Percentiles rank a stretch among this genome's conserved stretches.
Evolutionary conservation across 2,329 filamentous ascomycete species (phyloP).

Genomic region (Fusarium multiceps): DNA sequence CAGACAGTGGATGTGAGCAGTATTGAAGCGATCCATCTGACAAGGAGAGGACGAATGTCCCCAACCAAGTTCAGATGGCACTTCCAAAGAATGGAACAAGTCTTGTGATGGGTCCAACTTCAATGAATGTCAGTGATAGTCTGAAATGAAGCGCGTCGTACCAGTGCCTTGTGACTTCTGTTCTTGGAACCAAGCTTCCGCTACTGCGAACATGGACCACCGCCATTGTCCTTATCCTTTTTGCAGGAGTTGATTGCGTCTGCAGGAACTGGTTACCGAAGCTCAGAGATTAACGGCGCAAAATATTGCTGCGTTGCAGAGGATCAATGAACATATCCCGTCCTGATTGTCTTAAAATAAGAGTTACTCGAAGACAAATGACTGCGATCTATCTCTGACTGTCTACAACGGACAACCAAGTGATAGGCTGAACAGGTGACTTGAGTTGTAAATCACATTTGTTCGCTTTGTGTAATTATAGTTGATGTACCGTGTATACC

Average conservation of each 20-base stretch:
- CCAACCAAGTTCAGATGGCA: background rate
- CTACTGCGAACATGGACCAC: background rate
- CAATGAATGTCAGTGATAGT: background rate
- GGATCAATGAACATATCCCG: too few relatives aligned
- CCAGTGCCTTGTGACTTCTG: background rate
- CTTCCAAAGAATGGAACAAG: background rate
- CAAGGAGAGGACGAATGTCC: accelerated
- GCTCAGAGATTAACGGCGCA: too few relatives aligned
- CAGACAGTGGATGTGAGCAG: background rate
- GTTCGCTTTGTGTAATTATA: too few relatives aligned
- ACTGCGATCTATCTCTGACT: background rate
- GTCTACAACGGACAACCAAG: background rate
- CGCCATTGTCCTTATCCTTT: too few relatives aligned
- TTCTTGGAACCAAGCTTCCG: accelerated
- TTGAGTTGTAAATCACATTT: background rate
- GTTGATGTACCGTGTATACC: too few relatives aligned
- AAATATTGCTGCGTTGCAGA: too few relatives aligned
- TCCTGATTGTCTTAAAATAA: too few relatives aligned
- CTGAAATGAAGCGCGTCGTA: accelerated
- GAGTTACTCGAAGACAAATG: background rate
- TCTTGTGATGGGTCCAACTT: background rate
- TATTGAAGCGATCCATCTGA: background rate
- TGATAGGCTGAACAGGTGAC: background rate
- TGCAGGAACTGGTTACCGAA: too few relatives aligned
- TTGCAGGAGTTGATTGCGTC: too few relatives aligned